phyloP scores from a whole-genome alignment of 371 early-diverging fungal genomes.

The Coemansia sp. region DNA sequence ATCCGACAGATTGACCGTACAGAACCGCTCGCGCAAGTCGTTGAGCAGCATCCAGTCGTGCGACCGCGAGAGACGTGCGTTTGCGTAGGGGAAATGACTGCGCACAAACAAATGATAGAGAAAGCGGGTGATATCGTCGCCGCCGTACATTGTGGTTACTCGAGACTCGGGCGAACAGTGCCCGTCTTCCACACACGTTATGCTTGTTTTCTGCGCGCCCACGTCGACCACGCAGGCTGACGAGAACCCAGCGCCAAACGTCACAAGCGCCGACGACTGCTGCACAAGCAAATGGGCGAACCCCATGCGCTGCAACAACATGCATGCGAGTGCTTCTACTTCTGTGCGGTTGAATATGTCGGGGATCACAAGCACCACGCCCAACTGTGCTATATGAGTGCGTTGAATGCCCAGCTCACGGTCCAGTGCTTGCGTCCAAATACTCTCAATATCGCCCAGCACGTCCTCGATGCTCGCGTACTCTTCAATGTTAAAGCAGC shows the following conservation, averaged over 20 bases:
- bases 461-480: constrained; percentile 65
- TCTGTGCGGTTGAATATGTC: constrained; percentile 67
- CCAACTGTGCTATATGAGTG: constrained; percentile 60
- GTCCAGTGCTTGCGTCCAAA: constrained; percentile 72
- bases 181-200: constrained; percentile 86
- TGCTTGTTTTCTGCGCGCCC: constrained; percentile 83
- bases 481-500: constrained; percentile 71
- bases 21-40: constrained; percentile 74
- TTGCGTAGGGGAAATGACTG: constrained; percentile 74
- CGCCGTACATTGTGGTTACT: constrained; percentile 66
- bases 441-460: constrained; percentile 71
- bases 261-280: constrained; percentile 79
- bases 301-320: constrained; percentile 74
- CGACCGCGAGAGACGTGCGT: constrained; percentile 60
- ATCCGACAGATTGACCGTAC: constrained; percentile 80
- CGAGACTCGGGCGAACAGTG: constrained; percentile 69
- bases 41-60: constrained; percentile 72
- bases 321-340: constrained; percentile 61
- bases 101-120: constrained; percentile 64
- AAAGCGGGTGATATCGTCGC: constrained; percentile 80
- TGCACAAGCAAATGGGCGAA: constrained; percentile 72
- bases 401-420: constrained; percentile 69
- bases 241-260: constrained; percentile 86
- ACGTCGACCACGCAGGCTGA: constrained; percentile 86
- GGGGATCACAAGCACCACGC: constrained; percentile 76